Conservation (phyloP, 805 yeast genomes). For the Tetrapisispora nanseiensis region DNA sequence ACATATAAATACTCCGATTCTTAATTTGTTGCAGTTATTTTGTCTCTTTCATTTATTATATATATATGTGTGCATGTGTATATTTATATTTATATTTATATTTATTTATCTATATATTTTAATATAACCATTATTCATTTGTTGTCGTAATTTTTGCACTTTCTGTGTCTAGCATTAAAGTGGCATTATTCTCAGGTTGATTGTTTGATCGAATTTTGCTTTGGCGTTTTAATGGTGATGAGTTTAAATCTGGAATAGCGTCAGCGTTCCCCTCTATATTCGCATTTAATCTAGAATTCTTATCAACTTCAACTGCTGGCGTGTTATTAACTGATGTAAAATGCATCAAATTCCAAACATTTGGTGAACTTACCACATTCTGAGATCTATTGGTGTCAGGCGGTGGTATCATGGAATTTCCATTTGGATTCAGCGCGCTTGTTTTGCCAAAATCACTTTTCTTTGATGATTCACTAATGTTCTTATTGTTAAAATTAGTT, state of each 20-base stretch:
- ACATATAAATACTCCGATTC: too few relatives aligned
- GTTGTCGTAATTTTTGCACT: slow-evolving; percentile 25
- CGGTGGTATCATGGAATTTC: background rate
- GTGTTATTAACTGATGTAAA: slow-evolving; percentile 40
- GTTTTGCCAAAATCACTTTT: slow-evolving; percentile 2
- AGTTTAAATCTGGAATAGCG: slow-evolving; percentile 14
- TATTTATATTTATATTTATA: too few relatives aligned
- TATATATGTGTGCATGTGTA: too few relatives aligned
- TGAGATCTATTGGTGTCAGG: slow-evolving; percentile 9
- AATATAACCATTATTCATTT: slow-evolving; percentile 9
- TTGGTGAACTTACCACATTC: slow-evolving; percentile 53
- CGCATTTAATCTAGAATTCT: slow-evolving; percentile 1
- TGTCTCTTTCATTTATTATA: too few relatives aligned
- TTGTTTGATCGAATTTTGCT: slow-evolving; percentile 5
- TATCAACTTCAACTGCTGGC: slow-evolving; percentile 21
- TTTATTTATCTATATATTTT: background rate
- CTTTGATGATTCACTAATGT: background rate
- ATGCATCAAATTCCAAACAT: slow-evolving; percentile 87
- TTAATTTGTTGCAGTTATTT: too few relatives aligned
- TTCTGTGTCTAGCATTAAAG: slow-evolving; percentile 24
- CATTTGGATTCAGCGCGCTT: slow-evolving; percentile 6
- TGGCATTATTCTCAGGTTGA: slow-evolving; percentile 6
- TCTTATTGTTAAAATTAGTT: background rate
- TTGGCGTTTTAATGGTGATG: slow-evolving; percentile 23
- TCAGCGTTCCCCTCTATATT: slow-evolving; percentile 1